Evolutionary conservation across 2,329 filamentous ascomycete species (phyloP).

Genomic region (Arthrinium phaeospermum): DNA sequence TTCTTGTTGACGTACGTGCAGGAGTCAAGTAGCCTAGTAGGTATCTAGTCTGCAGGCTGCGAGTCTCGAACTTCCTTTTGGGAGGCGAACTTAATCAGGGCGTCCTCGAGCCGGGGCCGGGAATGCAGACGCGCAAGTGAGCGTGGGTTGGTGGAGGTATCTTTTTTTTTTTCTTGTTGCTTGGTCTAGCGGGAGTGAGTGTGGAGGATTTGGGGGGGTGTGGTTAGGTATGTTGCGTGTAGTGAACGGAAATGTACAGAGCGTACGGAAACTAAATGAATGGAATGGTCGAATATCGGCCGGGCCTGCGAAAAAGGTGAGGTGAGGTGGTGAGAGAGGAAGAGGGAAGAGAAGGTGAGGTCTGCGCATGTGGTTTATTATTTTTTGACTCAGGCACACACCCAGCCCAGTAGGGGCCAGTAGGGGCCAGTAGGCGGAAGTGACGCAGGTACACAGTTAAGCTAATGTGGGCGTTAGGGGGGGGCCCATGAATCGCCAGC

Average conservation of each 20-base stretch:
- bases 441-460: constrained; percentile 15
- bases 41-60: not conserved
- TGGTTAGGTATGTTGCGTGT: not conserved
- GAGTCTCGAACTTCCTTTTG: constrained; percentile 20
- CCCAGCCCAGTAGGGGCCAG: not conserved
- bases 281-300: constrained; percentile 21
- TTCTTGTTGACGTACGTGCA: constrained; percentile 11
- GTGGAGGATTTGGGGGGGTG: not conserved
- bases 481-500: constrained; percentile 2
- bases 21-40: not conserved
- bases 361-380: constrained; percentile 12
- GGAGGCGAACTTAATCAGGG: constrained; percentile 10
- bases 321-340: constrained; percentile 18
- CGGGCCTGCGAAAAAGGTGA: constrained; percentile 18
- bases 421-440: not conserved
- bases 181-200: constrained; percentile 1
- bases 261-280: constrained; percentile 15
- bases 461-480: constrained; percentile 15
- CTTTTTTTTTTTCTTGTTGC: not conserved
- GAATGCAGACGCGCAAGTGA: not conserved
- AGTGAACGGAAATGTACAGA: constrained; percentile 14
- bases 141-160: not conserved
- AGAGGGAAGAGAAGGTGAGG: constrained; percentile 9
- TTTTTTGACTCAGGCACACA: not conserved
- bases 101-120: not conserved